Conservation (phyloP, 805 yeast genomes). For the Candida hungchunana region DNA sequence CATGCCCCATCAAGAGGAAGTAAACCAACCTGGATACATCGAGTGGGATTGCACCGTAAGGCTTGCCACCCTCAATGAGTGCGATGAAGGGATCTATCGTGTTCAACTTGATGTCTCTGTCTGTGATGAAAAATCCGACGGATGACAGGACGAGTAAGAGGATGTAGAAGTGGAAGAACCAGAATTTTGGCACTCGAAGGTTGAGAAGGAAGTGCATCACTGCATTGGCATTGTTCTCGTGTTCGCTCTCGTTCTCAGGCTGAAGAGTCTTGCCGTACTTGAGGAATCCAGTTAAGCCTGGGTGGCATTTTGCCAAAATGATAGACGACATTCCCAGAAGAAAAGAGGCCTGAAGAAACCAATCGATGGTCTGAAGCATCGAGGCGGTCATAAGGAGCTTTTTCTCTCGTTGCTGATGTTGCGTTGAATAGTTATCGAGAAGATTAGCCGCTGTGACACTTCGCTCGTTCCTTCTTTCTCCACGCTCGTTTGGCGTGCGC, state of each 20-base stretch:
- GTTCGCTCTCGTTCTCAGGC: conserved; percentile 8
- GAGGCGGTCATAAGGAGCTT: not conserved
- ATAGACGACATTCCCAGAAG: conserved; percentile 19
- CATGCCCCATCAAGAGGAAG: conserved; percentile 41
- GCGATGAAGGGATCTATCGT: conserved; percentile 7
- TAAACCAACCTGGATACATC: conserved; percentile 19
- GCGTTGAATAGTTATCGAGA: not conserved
- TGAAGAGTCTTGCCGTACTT: conserved; percentile 42
- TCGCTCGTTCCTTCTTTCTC: too few species aligned
- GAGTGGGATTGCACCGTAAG: conserved; percentile 23
- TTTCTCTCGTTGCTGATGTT: not conserved
- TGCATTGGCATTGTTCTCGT: conserved; percentile 9
- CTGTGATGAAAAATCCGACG: conserved; percentile 17
- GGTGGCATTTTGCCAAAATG: conserved; percentile 29
- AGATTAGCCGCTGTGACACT: too few species aligned
- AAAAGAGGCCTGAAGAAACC: conserved; percentile 8
- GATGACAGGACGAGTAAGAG: conserved; percentile 30
- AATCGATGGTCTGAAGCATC: conserved; percentile 30
- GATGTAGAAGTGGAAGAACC: conserved; percentile 61
- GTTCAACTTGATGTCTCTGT: conserved; percentile 8
- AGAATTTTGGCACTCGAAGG: conserved; percentile 55
- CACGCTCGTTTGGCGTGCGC: too few species aligned
- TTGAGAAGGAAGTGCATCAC: conserved; percentile 19
- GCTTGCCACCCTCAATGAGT: conserved; percentile 2
- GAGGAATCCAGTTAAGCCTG: conserved; percentile 32